Percentiles rank a stretch among this genome's conserved stretches.
These are phyloP conservation scores for Pleurotus platypus DNA, from an alignment of 768 basidiomycete species.

Conservation along the genomic window DNA sequence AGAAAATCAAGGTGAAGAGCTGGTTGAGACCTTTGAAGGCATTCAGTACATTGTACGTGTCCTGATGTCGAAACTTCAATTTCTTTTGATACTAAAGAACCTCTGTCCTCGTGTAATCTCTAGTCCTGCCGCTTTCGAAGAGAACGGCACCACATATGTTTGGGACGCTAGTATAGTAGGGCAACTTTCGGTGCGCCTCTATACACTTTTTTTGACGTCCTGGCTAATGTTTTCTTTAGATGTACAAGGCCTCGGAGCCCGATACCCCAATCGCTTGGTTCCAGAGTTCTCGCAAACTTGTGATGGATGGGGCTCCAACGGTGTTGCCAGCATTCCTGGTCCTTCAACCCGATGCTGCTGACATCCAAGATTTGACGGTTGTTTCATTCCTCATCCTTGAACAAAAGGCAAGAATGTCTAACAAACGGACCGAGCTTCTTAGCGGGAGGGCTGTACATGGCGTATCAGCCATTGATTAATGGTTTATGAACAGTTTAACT, in stretches of 20 bases:
- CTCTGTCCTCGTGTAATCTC: neutral
- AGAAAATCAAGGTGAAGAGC: constrained; percentile 15
- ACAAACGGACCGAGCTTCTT: neutral
- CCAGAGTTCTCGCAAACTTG: constrained; percentile 13
- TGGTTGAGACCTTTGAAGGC: constrained; percentile 19
- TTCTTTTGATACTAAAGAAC: too few relatives aligned
- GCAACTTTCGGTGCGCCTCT: constrained; percentile 16
- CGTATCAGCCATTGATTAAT: too few relatives aligned
- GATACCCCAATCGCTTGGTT: constrained; percentile 23
- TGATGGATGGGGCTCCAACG: constrained; percentile 10
- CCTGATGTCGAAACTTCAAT: neutral
- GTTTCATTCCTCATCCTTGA: constrained; percentile 22
- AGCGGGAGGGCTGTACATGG: neutral
- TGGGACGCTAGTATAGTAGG: constrained; percentile 17
- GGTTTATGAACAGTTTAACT: too few relatives aligned
- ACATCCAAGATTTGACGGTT: constrained; percentile 19
- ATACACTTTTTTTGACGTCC: too few relatives aligned
- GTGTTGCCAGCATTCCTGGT: constrained; percentile 17
- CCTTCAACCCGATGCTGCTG: constrained; percentile 17
- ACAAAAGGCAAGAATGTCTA: constrained; percentile 16
- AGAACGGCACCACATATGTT: constrained; percentile 13
- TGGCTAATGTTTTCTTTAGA: too few relatives aligned
- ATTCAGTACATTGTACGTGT: constrained; percentile 16
- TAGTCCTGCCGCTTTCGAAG: constrained; percentile 23
- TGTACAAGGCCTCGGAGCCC: neutral